phyloP scores from a whole-genome alignment of 208 protist genomes.

The Acanthamoeba divionensis region DNA sequence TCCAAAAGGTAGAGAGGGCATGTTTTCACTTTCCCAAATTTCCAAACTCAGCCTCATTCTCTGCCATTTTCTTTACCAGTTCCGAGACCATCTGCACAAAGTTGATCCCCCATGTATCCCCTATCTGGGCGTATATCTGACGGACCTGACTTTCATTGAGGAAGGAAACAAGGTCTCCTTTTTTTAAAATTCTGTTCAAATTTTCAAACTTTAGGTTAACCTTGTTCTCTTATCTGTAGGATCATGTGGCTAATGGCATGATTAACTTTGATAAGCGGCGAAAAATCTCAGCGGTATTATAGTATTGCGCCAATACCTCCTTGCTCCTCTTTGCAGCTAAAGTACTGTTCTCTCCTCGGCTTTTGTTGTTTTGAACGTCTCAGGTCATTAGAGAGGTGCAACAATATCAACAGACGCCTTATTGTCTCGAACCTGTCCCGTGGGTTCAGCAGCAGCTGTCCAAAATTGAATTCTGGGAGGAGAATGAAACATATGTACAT shows the following conservation, averaged over 20 bases:
- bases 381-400: constrained; percentile 56
- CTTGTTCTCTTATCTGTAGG: neutral
- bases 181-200: no score
- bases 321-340: no score
- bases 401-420: constrained; percentile 52
- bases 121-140: constrained; percentile 49
- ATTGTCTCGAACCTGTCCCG: constrained; percentile 28
- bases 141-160: constrained; percentile 51
- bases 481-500: constrained; percentile 20
- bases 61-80: neutral
- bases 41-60: neutral
- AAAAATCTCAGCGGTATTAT: neutral
- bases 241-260: neutral
- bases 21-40: no score
- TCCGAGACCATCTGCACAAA: constrained; percentile 38
- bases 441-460: neutral
- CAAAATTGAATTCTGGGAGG: constrained; percentile 22
- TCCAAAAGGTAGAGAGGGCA: neutral
- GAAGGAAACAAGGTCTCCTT: constrained; percentile 25
- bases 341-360: no score
- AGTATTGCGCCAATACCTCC: no score
- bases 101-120: constrained; percentile 61
- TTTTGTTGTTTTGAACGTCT: neutral
- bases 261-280: constrained; percentile 63
- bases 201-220: neutral